Evolutionary conservation across 805 yeast species (phyloP).

Genomic region (Monosporozyma yasuniensis): DNA sequence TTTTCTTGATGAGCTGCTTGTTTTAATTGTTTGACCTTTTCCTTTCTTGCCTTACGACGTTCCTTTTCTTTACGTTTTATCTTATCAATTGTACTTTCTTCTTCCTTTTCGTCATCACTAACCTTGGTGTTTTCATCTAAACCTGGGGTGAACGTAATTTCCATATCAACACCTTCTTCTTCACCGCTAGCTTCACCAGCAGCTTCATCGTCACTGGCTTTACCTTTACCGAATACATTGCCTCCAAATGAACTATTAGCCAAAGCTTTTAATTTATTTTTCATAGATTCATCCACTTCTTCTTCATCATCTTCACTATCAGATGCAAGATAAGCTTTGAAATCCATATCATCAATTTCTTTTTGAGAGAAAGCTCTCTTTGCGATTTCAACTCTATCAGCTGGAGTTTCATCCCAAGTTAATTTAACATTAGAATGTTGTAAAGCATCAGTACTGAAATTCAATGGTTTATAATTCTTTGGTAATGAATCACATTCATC

Average conservation of each 20-base stretch:
- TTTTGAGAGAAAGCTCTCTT: slow-evolving; percentile 76
- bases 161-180: slow-evolving; percentile 78
- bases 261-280: slow-evolving; percentile 54
- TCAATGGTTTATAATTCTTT: slow-evolving; percentile 62
- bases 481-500: slow-evolving; percentile 72
- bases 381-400: slow-evolving; percentile 69
- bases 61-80: slow-evolving; percentile 86
- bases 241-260: slow-evolving; percentile 36
- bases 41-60: slow-evolving; percentile 78
- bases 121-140: slow-evolving; percentile 35
- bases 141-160: slow-evolving; percentile 91
- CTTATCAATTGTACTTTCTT: slow-evolving; percentile 69
- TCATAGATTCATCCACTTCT: slow-evolving; percentile 32
- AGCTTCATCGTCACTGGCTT: slow-evolving; percentile 35
- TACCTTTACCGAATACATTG: slow-evolving; percentile 32
- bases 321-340: slow-evolving; percentile 83
- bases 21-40: slow-evolving; percentile 56
- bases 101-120: slow-evolving; percentile 33
- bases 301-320: slow-evolving; percentile 52
- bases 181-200: slow-evolving; percentile 30
- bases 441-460: slow-evolving; percentile 87
- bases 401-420: slow-evolving; percentile 98
- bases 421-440: slow-evolving; percentile 93
- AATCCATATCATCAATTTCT: slow-evolving; percentile 85
- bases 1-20: slow-evolving; percentile 44